Evolutionary conservation across 1,284 basidiomycete species (phyloP).

Genomic region (Leucoagaricus sp.): DNA sequence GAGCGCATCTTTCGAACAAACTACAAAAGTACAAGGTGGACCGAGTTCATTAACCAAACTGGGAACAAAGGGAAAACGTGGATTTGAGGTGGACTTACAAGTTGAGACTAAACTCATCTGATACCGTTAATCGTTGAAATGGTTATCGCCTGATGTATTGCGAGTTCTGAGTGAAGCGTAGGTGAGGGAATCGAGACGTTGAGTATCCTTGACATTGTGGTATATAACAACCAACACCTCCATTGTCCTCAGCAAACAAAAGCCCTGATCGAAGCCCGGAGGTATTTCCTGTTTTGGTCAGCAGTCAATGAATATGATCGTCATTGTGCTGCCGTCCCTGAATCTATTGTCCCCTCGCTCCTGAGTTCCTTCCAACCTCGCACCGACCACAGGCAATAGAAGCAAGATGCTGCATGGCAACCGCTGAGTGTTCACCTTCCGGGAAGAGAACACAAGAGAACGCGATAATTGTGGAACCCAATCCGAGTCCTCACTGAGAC

Average conservation of each 20-base stretch:
- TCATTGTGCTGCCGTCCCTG: slow-evolving; percentile 5
- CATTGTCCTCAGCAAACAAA: slow-evolving; percentile 8
- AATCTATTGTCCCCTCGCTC: neutral
- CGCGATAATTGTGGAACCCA: too few relatives aligned
- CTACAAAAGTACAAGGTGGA: slow-evolving; percentile 4
- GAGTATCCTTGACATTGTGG: slow-evolving; percentile 1
- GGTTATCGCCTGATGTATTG: neutral
- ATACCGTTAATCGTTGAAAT: neutral
- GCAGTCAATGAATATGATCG: neutral
- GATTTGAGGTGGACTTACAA: neutral
- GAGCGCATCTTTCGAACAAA: slow-evolving; percentile 9
- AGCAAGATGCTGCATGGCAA: neutral
- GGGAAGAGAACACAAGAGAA: too few relatives aligned
- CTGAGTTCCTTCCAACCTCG: neutral
- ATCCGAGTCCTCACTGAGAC: too few relatives aligned
- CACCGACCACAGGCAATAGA: neutral
- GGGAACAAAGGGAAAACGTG: slow-evolving; percentile 7
- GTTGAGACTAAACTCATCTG: slow-evolving; percentile 8
- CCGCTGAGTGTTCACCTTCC: too few relatives aligned
- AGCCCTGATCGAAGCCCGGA: neutral
- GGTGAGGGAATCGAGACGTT: neutral
- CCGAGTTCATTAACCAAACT: neutral
- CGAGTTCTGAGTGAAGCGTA: neutral
- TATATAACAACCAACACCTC: neutral
- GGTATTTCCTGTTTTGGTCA: slow-evolving; percentile 1